Conservation (phyloP, 1,139 yeast genomes). For the Kurtzmaniella quercitrusa region DNA sequence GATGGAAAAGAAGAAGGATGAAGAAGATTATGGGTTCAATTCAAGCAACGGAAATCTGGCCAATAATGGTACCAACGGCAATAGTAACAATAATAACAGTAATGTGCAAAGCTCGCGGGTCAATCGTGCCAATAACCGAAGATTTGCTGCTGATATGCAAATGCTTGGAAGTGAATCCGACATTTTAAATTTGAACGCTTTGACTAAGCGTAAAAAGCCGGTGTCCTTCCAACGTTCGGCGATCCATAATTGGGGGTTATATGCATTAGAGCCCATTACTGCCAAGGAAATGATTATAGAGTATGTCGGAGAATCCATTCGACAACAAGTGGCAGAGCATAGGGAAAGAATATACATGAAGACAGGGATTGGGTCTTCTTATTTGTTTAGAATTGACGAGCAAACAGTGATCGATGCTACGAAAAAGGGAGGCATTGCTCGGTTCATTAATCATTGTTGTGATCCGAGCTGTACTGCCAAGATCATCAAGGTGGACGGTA, state of each 20-base stretch:
- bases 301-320: slow-evolving; percentile 93
- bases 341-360: slow-evolving; percentile 82
- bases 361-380: slow-evolving; percentile 94
- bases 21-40: slow-evolving; percentile 16
- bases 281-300: slow-evolving; percentile 97
- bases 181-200: slow-evolving; percentile 66
- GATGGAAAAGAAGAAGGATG: slow-evolving; percentile 24
- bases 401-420: slow-evolving; percentile 97
- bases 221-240: slow-evolving; percentile 95
- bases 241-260: slow-evolving; percentile 96
- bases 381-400: slow-evolving; percentile 87
- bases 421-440: slow-evolving; percentile 92
- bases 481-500: slow-evolving; percentile 91
- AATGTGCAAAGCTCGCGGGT: slow-evolving; percentile 69
- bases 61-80: not conserved
- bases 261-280: slow-evolving; percentile 90
- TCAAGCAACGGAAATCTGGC: slow-evolving; percentile 11
- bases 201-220: slow-evolving; percentile 87
- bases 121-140: slow-evolving; percentile 82
- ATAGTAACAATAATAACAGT: slow-evolving; percentile 9
- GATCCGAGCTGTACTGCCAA: slow-evolving; percentile 97
- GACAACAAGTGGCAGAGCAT: slow-evolving; percentile 93
- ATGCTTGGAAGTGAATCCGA: slow-evolving; percentile 81
- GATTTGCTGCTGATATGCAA: slow-evolving; percentile 87
- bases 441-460: slow-evolving; percentile 96